These are phyloP conservation scores for Psilocybe tampanensis DNA, from an alignment of 768 basidiomycete genomes.

Conservation along the genomic window DNA sequence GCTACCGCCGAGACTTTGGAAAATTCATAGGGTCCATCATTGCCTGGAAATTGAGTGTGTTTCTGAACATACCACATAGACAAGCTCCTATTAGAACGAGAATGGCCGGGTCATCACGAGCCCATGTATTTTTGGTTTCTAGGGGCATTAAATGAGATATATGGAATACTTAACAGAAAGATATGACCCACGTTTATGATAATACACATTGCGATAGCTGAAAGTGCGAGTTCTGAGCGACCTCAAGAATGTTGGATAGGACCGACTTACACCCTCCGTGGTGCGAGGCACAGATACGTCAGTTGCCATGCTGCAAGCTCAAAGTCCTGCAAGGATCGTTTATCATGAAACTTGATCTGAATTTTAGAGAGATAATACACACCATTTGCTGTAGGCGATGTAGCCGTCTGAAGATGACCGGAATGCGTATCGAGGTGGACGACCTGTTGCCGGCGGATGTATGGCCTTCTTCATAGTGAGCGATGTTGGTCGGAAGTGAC, in stretches of 20 bases:
- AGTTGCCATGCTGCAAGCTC: slow-evolving; percentile 96
- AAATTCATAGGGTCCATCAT: background rate
- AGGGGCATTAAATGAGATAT: background rate
- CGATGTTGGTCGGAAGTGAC: slow-evolving; percentile 37
- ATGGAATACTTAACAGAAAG: background rate
- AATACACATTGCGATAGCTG: slow-evolving; percentile 96
- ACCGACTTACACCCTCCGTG: slow-evolving; percentile 78
- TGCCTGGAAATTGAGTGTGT: background rate
- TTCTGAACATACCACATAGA: slow-evolving; percentile 60
- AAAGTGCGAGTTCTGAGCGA: slow-evolving; percentile 3
- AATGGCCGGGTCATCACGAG: slow-evolving; percentile 95
- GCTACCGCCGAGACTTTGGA: slow-evolving; percentile 72
- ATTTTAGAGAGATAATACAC: slow-evolving; percentile 19
- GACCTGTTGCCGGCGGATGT: slow-evolving; percentile 25
- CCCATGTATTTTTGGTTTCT: slow-evolving; percentile 99
- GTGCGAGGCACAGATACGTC: slow-evolving; percentile 90
- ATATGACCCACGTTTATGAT: slow-evolving; percentile 82
- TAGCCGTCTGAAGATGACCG: slow-evolving; percentile 78
- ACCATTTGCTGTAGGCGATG: slow-evolving; percentile 90
- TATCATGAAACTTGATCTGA: background rate
- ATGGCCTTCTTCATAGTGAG: slow-evolving; percentile 40
- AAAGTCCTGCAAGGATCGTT: slow-evolving; percentile 69
- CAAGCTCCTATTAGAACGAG: slow-evolving; percentile 83
- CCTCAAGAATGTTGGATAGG: slow-evolving; percentile 2
- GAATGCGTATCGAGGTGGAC: slow-evolving; percentile 54